Conservation (phyloP, 2,329 filamentous ascomycete genomes). For the Calonectria ilicicola region DNA sequence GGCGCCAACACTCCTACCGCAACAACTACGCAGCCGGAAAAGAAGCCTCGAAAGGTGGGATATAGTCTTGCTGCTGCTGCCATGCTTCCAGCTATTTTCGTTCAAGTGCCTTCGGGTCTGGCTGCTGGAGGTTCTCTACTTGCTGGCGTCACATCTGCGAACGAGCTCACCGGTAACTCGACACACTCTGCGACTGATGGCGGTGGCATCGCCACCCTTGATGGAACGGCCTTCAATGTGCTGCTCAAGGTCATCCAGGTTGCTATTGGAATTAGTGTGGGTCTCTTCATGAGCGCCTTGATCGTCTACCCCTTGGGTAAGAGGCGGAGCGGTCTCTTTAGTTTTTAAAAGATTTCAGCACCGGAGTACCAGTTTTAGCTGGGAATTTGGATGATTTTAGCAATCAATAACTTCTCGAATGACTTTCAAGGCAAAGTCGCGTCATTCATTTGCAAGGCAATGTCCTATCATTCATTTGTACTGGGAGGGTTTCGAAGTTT, state of each 20-base stretch:
- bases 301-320: slow-evolving; percentile 69
- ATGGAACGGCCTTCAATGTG: slow-evolving; percentile 64
- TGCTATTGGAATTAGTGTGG: slow-evolving; percentile 72
- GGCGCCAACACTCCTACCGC: slow-evolving; percentile 39
- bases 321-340: slow-evolving; percentile 68
- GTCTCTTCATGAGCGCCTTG: slow-evolving; percentile 67
- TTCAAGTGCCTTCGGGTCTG: slow-evolving; percentile 73
- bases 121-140: slow-evolving; percentile 70
- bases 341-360: slow-evolving; percentile 52
- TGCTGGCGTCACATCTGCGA: slow-evolving; percentile 67
- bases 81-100: slow-evolving; percentile 88
- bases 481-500: neutral
- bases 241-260: slow-evolving; percentile 71
- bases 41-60: slow-evolving; percentile 62
- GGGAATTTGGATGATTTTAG: neutral
- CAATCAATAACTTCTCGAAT: neutral
- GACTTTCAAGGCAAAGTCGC: neutral
- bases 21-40: slow-evolving; percentile 32
- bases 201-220: slow-evolving; percentile 46
- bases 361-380: neutral
- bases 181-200: slow-evolving; percentile 45
- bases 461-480: neutral
- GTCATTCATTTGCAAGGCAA: neutral
- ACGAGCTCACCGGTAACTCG: slow-evolving; percentile 63
- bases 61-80: slow-evolving; percentile 87